Conservation (phyloP, 2,329 filamentous ascomycete genomes). For the Pseudocercospora cruenta region DNA sequence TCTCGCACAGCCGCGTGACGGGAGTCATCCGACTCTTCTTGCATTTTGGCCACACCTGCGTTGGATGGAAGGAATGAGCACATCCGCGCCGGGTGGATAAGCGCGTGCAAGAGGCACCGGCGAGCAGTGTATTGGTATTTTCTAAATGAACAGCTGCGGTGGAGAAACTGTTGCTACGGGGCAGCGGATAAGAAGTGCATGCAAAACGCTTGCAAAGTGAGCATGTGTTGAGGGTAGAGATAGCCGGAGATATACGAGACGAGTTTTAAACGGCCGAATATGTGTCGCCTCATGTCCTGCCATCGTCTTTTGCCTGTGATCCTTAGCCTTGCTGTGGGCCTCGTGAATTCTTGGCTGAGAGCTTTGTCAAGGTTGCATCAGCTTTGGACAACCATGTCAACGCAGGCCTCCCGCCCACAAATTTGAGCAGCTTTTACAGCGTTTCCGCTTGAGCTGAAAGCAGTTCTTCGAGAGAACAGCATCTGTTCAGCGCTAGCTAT, state of each 20-base stretch:
- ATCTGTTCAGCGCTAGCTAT: neutral
- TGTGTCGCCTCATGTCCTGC: neutral
- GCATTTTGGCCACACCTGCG: slow-evolving; percentile 26
- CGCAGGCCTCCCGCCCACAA: neutral
- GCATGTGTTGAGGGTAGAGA: slow-evolving; percentile 19
- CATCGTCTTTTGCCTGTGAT: neutral
- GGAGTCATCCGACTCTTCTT: slow-evolving; percentile 15
- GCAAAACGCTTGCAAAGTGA: slow-evolving; percentile 9
- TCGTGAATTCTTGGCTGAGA: neutral
- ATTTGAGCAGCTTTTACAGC: neutral
- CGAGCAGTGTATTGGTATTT: slow-evolving; percentile 30
- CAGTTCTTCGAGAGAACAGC: neutral
- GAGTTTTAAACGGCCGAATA: slow-evolving; percentile 6
- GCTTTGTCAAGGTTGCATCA: neutral
- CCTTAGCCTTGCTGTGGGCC: neutral
- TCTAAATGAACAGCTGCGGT: slow-evolving; percentile 18
- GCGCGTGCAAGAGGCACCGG: slow-evolving; percentile 7
- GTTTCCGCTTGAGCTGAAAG: neutral
- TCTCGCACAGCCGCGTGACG: slow-evolving; percentile 13
- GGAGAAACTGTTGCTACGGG: neutral
- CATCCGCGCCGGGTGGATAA: slow-evolving; percentile 8
- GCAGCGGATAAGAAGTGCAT: slow-evolving; percentile 3
- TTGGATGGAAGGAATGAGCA: slow-evolving; percentile 23
- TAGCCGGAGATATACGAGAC: slow-evolving; percentile 17
- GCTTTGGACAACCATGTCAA: too few relatives aligned